phyloP scores from a whole-genome alignment of 2,329 filamentous ascomycete genomes.

The Tolypocladium nubicola region DNA sequence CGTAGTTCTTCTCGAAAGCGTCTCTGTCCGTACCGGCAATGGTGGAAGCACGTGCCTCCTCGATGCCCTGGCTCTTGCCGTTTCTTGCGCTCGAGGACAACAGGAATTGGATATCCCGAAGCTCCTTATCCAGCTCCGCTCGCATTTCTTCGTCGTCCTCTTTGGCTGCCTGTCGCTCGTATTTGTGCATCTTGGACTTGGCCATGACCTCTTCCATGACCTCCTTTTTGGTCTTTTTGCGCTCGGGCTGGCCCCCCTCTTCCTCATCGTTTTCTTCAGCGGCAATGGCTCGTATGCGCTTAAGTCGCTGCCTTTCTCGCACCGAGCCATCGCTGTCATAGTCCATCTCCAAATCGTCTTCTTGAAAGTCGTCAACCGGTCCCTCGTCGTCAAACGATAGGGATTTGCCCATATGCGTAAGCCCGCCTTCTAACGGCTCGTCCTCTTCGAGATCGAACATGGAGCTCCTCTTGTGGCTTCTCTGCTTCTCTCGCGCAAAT shows the following conservation, averaged over 20 bases:
- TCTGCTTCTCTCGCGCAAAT: constrained; percentile 81
- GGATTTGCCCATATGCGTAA: constrained; percentile 78
- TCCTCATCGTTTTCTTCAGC: constrained; percentile 36
- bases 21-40: constrained; percentile 50
- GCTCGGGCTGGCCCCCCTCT: constrained; percentile 53
- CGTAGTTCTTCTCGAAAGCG: constrained; percentile 77
- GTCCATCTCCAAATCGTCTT: constrained; percentile 56
- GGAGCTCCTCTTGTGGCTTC: constrained; percentile 62
- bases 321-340: constrained; percentile 47
- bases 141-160: constrained; percentile 88
- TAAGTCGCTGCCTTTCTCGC: constrained; percentile 42
- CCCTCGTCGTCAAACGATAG: constrained; percentile 50
- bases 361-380: constrained; percentile 65
- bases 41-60: constrained; percentile 12
- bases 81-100: constrained; percentile 42
- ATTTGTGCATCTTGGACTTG: constrained; percentile 93
- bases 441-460: constrained; percentile 80
- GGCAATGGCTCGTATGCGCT: constrained; percentile 40
- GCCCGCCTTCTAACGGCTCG: constrained; percentile 45
- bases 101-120: constrained; percentile 65
- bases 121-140: constrained; percentile 72
- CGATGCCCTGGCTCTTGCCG: constrained; percentile 17
- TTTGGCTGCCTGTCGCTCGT: constrained; percentile 83
- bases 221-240: constrained; percentile 91
- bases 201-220: constrained; percentile 97